These are phyloP conservation scores for Coniferiporia weirii DNA, from an alignment of 1,284 basidiomycete genomes.

Conservation along the genomic window DNA sequence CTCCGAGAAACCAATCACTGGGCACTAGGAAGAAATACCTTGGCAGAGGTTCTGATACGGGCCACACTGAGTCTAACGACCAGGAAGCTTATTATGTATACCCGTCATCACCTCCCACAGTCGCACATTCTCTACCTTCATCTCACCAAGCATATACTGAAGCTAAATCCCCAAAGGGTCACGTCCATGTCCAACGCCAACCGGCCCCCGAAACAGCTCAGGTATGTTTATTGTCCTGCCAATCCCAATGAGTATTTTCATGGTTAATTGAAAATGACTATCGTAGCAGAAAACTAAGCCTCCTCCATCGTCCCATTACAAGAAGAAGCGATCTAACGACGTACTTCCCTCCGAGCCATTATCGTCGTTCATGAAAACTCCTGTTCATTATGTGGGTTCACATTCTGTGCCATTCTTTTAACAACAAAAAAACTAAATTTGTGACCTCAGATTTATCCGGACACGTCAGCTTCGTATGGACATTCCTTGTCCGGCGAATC, in stretches of 20 bases:
- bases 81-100: not conserved
- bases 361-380: conserved; percentile 8
- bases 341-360: conserved; percentile 15
- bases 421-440: not conserved
- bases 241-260: not conserved
- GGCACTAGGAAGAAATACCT: not conserved
- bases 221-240: conserved; percentile 7
- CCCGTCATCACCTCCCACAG: conserved; percentile 3
- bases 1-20: conserved; percentile 7
- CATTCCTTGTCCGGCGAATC: conserved; percentile 12
- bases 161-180: not conserved
- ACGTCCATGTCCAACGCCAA: conserved; percentile 23
- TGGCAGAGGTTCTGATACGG: not conserved
- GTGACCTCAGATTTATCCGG: conserved; percentile 16
- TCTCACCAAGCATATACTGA: not conserved
- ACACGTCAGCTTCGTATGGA: conserved; percentile 15
- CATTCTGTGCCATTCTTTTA: not conserved
- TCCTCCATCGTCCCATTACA: conserved; percentile 26
- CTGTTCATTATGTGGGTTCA: conserved; percentile 10
- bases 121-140: conserved; percentile 1
- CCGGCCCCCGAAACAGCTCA: conserved; percentile 9
- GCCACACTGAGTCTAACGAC: not conserved
- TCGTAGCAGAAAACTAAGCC: conserved; percentile 28
- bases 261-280: no score
- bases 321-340: conserved; percentile 21